Base-by-base conservation (phyloP, 495 filamentous ascomycete species). In the Aspergillus asperescens region DNA sequence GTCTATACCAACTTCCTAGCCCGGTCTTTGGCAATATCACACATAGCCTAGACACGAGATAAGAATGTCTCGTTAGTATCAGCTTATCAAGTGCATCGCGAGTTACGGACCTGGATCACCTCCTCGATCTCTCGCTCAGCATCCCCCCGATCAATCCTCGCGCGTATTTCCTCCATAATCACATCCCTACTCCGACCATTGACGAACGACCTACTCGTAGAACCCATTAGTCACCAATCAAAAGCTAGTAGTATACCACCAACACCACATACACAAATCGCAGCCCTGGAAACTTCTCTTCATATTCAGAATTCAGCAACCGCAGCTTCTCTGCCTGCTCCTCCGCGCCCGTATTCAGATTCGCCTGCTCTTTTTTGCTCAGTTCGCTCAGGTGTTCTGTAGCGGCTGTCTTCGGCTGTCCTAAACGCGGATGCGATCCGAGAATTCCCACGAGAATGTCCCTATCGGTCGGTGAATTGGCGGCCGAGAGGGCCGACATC, bases 351-450 rank as follows among this genome's bases (percentile, higher is more conserved):
- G 61, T 61, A 31, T 83, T 75, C 56, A 96, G 66, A 58, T 87
- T 81, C 31, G 82, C 83, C 70, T 98, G 93, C 74, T 98, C 93
- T 25, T 75, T 78, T 52, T 74, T 72, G 57, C 86, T 90, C 66
- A 89, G 77, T 50, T 81, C 84, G 61, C 88, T 93, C 59, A 64
- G 67, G 57, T 69, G 63, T 25, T 87, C 84, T 5, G 55, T 9
- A 12, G 84, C 80, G 58, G 85, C 87, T 43, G 62, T 60, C 29
- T 70, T 70, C 12, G 70, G 63, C 61, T 80, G 86, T 24, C 93
- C 93, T 51, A 98, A 74, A 3, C 93, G 80, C 5, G 93, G 93
- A 68, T 98, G 93, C 38, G 87, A 84, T n/a, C 80, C 84, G 15
- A 96, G 74, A 54, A 96, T 93, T 19, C 75, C 76, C 31, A 87